phyloP scores from a whole-genome alignment of 2,329 filamentous ascomycete genomes.

The Aspergillus sp. region DNA sequence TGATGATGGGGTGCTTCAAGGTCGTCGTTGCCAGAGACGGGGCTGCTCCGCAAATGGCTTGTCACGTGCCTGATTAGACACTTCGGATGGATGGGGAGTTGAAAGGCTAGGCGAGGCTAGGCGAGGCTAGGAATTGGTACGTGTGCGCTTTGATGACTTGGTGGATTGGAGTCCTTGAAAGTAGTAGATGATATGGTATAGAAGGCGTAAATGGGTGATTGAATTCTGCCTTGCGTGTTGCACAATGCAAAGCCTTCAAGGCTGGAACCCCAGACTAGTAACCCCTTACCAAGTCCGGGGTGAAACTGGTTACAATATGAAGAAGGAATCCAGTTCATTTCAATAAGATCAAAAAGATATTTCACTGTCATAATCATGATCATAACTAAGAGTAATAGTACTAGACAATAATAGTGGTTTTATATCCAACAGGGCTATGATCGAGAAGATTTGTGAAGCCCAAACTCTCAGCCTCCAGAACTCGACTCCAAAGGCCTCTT shows the following conservation, averaged over 20 bases:
- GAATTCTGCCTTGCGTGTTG: not conserved
- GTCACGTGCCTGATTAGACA: slow-evolving; percentile 20
- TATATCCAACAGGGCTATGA: slow-evolving; percentile 25
- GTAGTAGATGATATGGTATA: not conserved
- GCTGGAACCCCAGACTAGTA: not conserved
- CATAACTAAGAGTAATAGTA: slow-evolving; percentile 19
- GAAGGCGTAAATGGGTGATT: not conserved
- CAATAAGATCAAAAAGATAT: not conserved
- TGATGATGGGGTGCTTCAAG: not conserved
- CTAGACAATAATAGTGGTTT: slow-evolving; percentile 22
- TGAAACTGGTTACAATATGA: not conserved
- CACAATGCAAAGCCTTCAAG: too few relatives aligned
- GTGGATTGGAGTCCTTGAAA: not conserved
- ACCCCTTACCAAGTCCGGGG: not conserved
- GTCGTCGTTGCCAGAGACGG: slow-evolving; percentile 11
- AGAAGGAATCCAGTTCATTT: not conserved
- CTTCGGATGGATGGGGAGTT: not conserved
- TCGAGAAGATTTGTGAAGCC: slow-evolving; percentile 5
- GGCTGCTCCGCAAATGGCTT: slow-evolving; percentile 18
- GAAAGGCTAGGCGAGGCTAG: not conserved
- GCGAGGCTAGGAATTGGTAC: not conserved
- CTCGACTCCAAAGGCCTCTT: slow-evolving; percentile 17
- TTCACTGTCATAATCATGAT: slow-evolving; percentile 15
- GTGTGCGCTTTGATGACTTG: not conserved
- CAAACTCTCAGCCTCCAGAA: slow-evolving; percentile 7